Percentiles rank a stretch among this genome's conserved stretches.
Evolutionary conservation across 2,329 filamentous ascomycete genomes (phyloP).

Genomic region (Phialophora tarda): DNA sequence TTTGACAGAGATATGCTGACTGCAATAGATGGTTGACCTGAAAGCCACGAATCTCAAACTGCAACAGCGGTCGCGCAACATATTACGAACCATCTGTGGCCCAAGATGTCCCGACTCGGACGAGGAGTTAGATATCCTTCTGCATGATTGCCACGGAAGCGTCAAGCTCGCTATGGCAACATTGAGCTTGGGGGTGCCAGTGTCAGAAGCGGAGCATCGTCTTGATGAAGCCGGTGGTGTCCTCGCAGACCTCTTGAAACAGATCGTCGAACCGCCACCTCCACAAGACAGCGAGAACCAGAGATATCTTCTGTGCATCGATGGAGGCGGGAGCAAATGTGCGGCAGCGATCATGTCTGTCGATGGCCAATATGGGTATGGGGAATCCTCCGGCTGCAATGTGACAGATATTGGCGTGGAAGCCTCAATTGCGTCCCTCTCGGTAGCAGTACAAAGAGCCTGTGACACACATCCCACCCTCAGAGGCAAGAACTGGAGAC

Average conservation of each 20-base stretch:
- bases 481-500: constrained; percentile 9
- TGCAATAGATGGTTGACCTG: constrained; percentile 46
- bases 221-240: constrained; percentile 40
- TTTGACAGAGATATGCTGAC: not conserved
- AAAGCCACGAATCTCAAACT: constrained; percentile 50
- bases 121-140: constrained; percentile 41
- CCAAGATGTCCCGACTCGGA: constrained; percentile 37
- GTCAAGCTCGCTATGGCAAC: constrained; percentile 47
- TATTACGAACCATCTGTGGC: constrained; percentile 42
- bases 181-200: constrained; percentile 38
- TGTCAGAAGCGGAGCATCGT: constrained; percentile 39
- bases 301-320: constrained; percentile 47
- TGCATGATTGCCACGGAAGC: constrained; percentile 42
- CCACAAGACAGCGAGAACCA: constrained; percentile 18
- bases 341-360: constrained; percentile 46
- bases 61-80: constrained; percentile 45
- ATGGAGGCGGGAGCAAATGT: constrained; percentile 53
- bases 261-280: not conserved
- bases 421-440: constrained; percentile 41
- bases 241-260: constrained; percentile 38
- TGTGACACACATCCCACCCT: constrained; percentile 23
- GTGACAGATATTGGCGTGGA: constrained; percentile 44
- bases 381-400: constrained; percentile 49
- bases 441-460: constrained; percentile 41
- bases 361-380: constrained; percentile 40